Percentiles rank a stretch among this genome's conserved stretches.
phyloP scores from a whole-genome alignment of 1,284 basidiomycete genomes.

The Psilocybe mexicana region DNA sequence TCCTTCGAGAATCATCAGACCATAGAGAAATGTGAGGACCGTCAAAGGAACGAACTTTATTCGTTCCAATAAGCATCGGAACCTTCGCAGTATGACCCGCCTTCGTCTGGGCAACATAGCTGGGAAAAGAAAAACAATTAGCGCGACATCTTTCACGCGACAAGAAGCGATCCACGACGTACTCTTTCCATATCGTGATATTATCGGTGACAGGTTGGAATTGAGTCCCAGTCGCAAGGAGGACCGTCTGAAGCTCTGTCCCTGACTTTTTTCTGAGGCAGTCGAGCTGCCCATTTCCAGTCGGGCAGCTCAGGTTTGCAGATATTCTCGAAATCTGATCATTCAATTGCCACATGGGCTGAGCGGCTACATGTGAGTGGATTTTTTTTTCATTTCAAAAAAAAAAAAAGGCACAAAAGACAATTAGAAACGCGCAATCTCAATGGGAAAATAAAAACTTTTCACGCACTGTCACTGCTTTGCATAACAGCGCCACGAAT shows the following conservation, averaged over 20 bases:
- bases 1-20: conserved; percentile 29
- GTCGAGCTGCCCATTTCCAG: conserved; percentile 35
- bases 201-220: conserved; percentile 47
- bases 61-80: conserved; percentile 43
- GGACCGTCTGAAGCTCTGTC: conserved; percentile 30
- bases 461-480: conserved; percentile 39
- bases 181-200: conserved; percentile 44
- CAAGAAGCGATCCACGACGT: conserved; percentile 1
- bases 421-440: background rate
- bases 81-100: conserved; percentile 38
- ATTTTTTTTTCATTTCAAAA: background rate
- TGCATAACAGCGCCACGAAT: conserved; percentile 44
- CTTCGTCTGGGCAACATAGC: conserved; percentile 37
- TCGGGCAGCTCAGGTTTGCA: conserved; percentile 37
- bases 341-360: conserved; percentile 44
- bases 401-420: background rate
- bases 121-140: conserved; percentile 8
- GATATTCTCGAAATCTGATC: conserved; percentile 38
- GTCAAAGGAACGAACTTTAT: conserved; percentile 29
- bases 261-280: conserved; percentile 40
- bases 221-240: conserved; percentile 38
- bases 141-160: background rate
- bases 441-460: background rate
- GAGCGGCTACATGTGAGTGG: conserved; percentile 24
- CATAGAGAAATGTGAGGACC: background rate